These are phyloP conservation scores for Chlorella sp. DNA, from an alignment of 139 green algal genomes.

Conservation along the genomic window DNA sequence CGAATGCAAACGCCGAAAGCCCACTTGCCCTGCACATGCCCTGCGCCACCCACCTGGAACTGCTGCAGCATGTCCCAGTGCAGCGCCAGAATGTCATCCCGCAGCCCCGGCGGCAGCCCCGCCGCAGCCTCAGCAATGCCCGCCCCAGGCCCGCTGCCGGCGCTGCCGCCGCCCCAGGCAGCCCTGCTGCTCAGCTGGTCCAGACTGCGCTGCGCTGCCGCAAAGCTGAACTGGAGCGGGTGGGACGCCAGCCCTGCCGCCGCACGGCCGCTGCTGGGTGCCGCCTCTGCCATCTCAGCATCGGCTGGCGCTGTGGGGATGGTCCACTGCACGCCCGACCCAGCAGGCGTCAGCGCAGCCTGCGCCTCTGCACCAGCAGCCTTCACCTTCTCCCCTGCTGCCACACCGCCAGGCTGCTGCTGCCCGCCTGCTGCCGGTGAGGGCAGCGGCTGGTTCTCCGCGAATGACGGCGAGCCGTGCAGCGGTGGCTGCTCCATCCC, in stretches of 20 bases:
- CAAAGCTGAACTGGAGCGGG: conserved; percentile 11
- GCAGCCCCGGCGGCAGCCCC: not conserved
- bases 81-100: conserved; percentile 47
- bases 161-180: not conserved
- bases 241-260: not conserved
- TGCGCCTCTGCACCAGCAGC: no score
- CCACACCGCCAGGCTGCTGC: not conserved
- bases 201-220: not conserved
- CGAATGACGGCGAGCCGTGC: not conserved
- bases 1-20: no score
- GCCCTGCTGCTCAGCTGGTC: not conserved
- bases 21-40: no score
- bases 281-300: not conserved
- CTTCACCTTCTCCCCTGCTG: no score
- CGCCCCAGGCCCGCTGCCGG: not conserved
- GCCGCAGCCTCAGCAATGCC: not conserved
- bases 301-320: not conserved
- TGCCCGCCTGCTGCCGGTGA: not conserved
- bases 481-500: not conserved
- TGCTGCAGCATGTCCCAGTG: conserved; percentile 48
- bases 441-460: conserved; percentile 10
- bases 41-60: conserved; percentile 39
- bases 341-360: not conserved
- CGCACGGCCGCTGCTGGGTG: not conserved
- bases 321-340: not conserved